Evolutionary conservation across 78 protist genomes (phyloP).

Genomic region (Corallochytrium limacisporum): DNA sequence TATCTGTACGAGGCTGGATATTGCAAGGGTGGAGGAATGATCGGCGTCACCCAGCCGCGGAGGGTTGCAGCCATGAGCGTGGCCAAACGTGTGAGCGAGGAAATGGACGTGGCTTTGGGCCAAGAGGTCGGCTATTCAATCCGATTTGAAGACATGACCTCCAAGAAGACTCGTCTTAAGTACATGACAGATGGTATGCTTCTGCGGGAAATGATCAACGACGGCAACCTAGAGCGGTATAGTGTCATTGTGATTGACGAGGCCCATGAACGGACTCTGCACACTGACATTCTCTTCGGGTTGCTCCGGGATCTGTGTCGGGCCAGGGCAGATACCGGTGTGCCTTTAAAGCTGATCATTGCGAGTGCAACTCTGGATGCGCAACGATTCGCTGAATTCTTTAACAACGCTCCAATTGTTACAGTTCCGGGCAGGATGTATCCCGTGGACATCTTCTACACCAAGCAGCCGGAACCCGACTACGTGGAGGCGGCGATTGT

Average conservation of each 20-base stretch:
- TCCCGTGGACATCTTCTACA: slow-evolving; percentile 84
- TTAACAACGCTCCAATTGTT: slow-evolving; percentile 78
- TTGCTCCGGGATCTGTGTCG: slow-evolving; percentile 39
- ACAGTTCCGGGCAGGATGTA: slow-evolving; percentile 55
- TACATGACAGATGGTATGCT: slow-evolving; percentile 70
- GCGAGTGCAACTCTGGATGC: slow-evolving; percentile 92
- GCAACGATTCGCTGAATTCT: slow-evolving; percentile 79
- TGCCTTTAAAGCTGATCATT: neutral
- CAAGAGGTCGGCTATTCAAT: slow-evolving; percentile 60
- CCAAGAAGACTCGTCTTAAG: slow-evolving; percentile 22
- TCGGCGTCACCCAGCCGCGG: slow-evolving; percentile 95
- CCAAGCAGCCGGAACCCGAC: slow-evolving; percentile 90
- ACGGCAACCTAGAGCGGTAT: slow-evolving; percentile 56
- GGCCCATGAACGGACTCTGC: slow-evolving; percentile 97
- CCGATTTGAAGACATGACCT: slow-evolving; percentile 43
- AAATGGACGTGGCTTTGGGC: slow-evolving; percentile 66
- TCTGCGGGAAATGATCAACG: slow-evolving; percentile 47
- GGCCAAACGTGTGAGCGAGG: slow-evolving; percentile 90
- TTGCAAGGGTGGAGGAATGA: slow-evolving; percentile 25
- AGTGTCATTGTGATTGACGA: slow-evolving; percentile 91
- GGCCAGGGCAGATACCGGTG: neutral
- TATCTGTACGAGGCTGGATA: slow-evolving; percentile 34
- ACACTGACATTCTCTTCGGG: slow-evolving; percentile 95
- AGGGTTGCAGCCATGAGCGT: slow-evolving; percentile 95
- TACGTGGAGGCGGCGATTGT: slow-evolving; percentile 87